Evolutionary conservation across 1,284 basidiomycete species (phyloP).

Genomic region (Mixia osmundae): DNA sequence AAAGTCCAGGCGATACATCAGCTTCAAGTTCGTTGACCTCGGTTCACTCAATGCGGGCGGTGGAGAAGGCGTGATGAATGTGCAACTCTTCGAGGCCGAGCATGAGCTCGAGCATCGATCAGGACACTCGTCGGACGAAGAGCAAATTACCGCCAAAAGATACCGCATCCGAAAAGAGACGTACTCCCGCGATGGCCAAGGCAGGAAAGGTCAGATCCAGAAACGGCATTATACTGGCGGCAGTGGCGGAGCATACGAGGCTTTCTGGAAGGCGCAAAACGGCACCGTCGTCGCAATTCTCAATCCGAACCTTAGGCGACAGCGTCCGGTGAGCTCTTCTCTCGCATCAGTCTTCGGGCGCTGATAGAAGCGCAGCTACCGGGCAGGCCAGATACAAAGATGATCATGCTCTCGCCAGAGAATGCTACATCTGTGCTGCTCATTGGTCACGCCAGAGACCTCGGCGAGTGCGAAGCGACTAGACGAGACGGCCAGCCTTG

Average conservation of each 20-base stretch:
- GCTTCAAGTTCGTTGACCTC: slow-evolving; percentile 63
- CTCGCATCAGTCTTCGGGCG: too few relatives aligned
- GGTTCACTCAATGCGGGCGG: slow-evolving; percentile 28
- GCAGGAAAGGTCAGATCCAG: slow-evolving; percentile 9
- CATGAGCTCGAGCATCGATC: slow-evolving; percentile 26
- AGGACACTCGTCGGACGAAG: slow-evolving; percentile 1
- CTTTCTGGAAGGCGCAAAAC: slow-evolving; percentile 53
- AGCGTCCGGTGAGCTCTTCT: slow-evolving; percentile 1
- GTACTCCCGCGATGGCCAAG: slow-evolving; percentile 4
- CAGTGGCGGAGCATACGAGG: slow-evolving; percentile 75
- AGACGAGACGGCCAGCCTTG: slow-evolving; percentile 60
- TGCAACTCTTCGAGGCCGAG: slow-evolving; percentile 76
- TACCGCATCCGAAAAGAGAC: background rate
- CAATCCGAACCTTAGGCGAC: slow-evolving; percentile 36
- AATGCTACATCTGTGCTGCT: slow-evolving; percentile 53
- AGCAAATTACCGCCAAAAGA: background rate
- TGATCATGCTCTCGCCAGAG: slow-evolving; percentile 66
- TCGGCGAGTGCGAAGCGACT: slow-evolving; percentile 53
- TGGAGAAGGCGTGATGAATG: slow-evolving; percentile 58
- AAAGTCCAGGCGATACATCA: slow-evolving; percentile 37
- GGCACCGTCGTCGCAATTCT: slow-evolving; percentile 74
- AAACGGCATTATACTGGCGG: slow-evolving; percentile 46
- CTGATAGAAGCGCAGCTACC: background rate
- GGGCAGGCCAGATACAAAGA: slow-evolving; percentile 40
- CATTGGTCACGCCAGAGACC: slow-evolving; percentile 61